Evolutionary conservation across 1,139 yeast genomes (phyloP).

Genomic region (Protomyces arabidopsidicola): DNA sequence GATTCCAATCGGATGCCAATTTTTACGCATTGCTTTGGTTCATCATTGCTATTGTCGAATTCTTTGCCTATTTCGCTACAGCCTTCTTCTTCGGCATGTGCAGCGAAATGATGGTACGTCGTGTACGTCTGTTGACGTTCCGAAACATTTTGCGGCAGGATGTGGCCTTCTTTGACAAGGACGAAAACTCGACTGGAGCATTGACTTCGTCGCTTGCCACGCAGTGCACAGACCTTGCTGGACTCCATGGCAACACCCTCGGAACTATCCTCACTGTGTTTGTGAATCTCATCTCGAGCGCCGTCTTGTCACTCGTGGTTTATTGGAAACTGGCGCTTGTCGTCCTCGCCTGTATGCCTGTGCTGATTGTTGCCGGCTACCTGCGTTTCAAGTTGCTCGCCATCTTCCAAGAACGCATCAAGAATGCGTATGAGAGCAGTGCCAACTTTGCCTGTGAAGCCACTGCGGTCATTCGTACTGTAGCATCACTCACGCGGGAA

Average conservation of each 20-base stretch:
- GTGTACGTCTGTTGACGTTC: conserved; percentile 50
- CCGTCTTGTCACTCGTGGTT: conserved; percentile 62
- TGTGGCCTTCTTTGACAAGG: conserved; percentile 50
- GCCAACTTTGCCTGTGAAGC: conserved; percentile 51
- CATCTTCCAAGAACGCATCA: conserved; percentile 56
- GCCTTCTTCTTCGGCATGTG: conserved; percentile 38
- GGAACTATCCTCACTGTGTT: conserved; percentile 41
- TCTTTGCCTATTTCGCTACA: conserved; percentile 38
- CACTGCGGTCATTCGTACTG: conserved; percentile 49
- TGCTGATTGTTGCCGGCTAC: conserved; percentile 65
- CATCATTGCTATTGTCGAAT: conserved; percentile 42
- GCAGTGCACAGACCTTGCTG: conserved; percentile 49
- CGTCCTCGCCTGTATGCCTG: conserved; percentile 55
- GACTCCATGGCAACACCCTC: conserved; percentile 54
- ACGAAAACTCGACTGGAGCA: conserved; percentile 55
- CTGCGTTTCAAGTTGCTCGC: conserved; percentile 71
- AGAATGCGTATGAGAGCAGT: conserved; percentile 45
- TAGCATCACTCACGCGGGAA: conserved; percentile 53
- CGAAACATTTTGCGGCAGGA: conserved; percentile 52
- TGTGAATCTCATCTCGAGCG: conserved; percentile 61
- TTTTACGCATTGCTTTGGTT: conserved; percentile 43
- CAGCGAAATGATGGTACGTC: conserved; percentile 46
- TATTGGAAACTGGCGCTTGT: conserved; percentile 59
- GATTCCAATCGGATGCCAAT: conserved; percentile 42
- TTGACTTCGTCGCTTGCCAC: conserved; percentile 52